Percentiles rank a stretch among this genome's conserved stretches.
Evolutionary conservation across 805 yeast species (phyloP).

Genomic region (Ogataea salicorniae): DNA sequence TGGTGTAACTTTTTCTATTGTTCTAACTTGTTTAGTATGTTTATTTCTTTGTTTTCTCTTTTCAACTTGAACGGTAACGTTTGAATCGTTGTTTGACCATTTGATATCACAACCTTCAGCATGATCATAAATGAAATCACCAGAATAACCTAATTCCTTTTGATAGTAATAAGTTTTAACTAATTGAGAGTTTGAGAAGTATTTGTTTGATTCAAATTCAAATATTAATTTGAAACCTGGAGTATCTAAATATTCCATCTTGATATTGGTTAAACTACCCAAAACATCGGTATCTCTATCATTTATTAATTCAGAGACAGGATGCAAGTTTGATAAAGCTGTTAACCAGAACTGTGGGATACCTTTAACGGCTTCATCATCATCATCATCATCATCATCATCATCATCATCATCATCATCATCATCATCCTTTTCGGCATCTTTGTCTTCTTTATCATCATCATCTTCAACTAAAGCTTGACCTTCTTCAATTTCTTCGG

Average conservation of each 20-base stretch:
- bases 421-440: constrained; percentile 37
- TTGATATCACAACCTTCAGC: constrained; percentile 86
- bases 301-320: constrained; percentile 77
- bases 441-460: constrained; percentile 31
- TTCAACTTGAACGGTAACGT: constrained; percentile 83
- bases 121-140: constrained; percentile 95
- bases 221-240: constrained; percentile 90
- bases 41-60: constrained; percentile 97
- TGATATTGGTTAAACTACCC: constrained; percentile 59
- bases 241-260: constrained; percentile 68
- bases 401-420: constrained; percentile 38
- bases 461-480: constrained; percentile 55
- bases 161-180: constrained; percentile 90
- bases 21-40: constrained; percentile 92
- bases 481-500: constrained; percentile 75
- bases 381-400: constrained; percentile 35
- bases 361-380: constrained; percentile 46
- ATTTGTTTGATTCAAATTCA: constrained; percentile 72
- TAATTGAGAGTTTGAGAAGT: constrained; percentile 65
- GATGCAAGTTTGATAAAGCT: constrained; percentile 80
- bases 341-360: constrained; percentile 97
- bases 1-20: constrained; percentile 92
- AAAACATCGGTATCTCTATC: constrained; percentile 88
- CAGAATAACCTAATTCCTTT: constrained; percentile 88
- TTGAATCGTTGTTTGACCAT: constrained; percentile 76